Conservation (phyloP, 176 grass and related monocot genomes). For the Carex pumila region DNA sequence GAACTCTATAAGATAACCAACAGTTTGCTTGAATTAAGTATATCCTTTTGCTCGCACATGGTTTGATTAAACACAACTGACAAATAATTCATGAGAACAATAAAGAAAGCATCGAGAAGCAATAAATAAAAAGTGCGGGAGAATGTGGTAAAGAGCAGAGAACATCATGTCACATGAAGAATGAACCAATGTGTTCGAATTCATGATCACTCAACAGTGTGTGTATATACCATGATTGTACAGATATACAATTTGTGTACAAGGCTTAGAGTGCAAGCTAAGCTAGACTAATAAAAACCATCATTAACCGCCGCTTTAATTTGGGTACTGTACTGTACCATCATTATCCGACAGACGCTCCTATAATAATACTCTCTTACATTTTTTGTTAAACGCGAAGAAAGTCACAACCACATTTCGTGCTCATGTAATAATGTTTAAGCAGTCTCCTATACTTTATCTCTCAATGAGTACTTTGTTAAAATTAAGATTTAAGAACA, state of each 20-base stretch:
- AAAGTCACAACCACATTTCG: background rate
- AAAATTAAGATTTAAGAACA: no score
- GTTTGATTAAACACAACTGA: background rate
- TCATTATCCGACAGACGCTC: constrained; percentile 11
- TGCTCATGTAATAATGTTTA: background rate
- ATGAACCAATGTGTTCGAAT: no score
- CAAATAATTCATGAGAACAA: background rate
- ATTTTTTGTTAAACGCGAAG: background rate
- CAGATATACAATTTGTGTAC: background rate
- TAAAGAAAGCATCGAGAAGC: background rate
- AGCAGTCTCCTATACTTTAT: background rate
- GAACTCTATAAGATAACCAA: background rate
- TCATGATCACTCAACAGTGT: background rate
- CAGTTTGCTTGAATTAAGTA: background rate
- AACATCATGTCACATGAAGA: no score
- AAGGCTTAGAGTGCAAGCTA: constrained; percentile 18
- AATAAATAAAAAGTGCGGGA: background rate
- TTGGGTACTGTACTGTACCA: background rate
- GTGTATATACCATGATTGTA: background rate
- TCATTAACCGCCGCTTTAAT: constrained; percentile 1
- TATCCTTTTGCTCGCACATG: background rate
- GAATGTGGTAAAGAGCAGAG: background rate
- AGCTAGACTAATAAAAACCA: background rate
- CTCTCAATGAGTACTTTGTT: no score
- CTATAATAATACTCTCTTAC: background rate